Base-by-base conservation (phyloP, 345 rosid genomes). In the Eucalyptus globulus region DNA sequence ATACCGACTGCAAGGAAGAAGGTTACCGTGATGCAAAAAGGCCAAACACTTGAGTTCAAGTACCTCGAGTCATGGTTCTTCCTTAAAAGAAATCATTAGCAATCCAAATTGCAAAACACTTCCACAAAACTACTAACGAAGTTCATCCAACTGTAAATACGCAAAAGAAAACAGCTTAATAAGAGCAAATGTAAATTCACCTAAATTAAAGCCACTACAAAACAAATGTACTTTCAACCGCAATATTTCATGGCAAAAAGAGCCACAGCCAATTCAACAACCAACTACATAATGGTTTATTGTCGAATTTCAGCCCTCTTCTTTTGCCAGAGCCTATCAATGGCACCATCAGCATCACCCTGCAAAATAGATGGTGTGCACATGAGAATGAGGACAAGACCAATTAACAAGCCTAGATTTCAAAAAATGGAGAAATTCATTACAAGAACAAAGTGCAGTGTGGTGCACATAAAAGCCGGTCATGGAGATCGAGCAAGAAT, bases 261-360 rank as follows among this genome's bases (percentile, higher is more conserved):
- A 76, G 83, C 83, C 83, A 76, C 83, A 76, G 47, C 47, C 83
- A 76, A 76, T 21, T 76, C 47, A 21, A 40, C 8, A 37, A 37
- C 47, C 47, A 13, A 7, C 85, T 40, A 37, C 85, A 40, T 21
- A 76, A 37, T 76, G 27, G 85, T 37, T 86, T 90, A 89, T 87
- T 94, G 93, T 49, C 89, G 90, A 21, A 89, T 51, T 86, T 94
- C 95, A 53, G 90, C 91, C 80, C 88, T 93, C 93, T 93, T 95
- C 93, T 94, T 94, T 88, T 92, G 95, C 97, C 97, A 95, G 19
- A 93, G 94, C 92, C 94, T 91, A 72, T 93, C 96, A n/a, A 94
- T 15, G 29, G 92, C 95, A 87, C 95, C 92, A 88, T 94, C 96
- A 14, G 92, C 96, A 89, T 93, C 96, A 47, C 94, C 96, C 95